Base-by-base conservation (phyloP, 768 basidiomycete species). In the Naganishia antarctica region DNA sequence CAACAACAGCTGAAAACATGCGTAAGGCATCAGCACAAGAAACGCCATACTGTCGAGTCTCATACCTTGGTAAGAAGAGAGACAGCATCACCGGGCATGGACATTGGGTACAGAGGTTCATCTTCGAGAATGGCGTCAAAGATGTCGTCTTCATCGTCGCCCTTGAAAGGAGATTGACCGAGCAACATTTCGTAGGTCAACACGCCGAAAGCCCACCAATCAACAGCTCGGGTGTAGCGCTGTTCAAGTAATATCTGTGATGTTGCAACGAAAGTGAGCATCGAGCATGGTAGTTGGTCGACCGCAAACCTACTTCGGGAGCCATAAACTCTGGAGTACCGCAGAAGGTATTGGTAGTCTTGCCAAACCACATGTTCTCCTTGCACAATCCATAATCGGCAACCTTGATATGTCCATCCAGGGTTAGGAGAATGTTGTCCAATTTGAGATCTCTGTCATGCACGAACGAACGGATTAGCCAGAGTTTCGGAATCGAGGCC, bases 121-220 rank as follows among this genome's bases (percentile, higher is more conserved):
- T 99, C 96, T 78, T 98, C 96, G 32, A 99, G 80, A 70, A 99
- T 98, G 43, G 96, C 96, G 77, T 99, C 96, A 76, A 98, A 99
- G 65, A 99, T 98, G 81, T 99, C 96, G 74, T 99, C 96, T 77
- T 98, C 96, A 70, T 98, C 96, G 71, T 99, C 96, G 63, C 96
- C 96, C 47, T 93, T 87, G 87, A 99, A 99, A 3, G 96, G 96
- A 4, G 96, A 98, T 79, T 98, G 96, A 48, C 96, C 96, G 26
- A 98, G 83, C 60, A 99, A 79, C 96, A 99, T 99, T 80, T 99
- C 96, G 76, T 99, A 99, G 26, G 89, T 97, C 71, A 99, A 79
- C 4, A 99, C 96, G 68, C 96, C 96, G 76, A 98, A 98, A 13
- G 96, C 96, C 96, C 96, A 99, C 96, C 96, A 99, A 75, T 99